A percentile compares a stretch with the other conserved stretches of the same genome.
phyloP scores from a whole-genome alignment of 1,139 yeast species.

The Candida labiduridarum region DNA sequence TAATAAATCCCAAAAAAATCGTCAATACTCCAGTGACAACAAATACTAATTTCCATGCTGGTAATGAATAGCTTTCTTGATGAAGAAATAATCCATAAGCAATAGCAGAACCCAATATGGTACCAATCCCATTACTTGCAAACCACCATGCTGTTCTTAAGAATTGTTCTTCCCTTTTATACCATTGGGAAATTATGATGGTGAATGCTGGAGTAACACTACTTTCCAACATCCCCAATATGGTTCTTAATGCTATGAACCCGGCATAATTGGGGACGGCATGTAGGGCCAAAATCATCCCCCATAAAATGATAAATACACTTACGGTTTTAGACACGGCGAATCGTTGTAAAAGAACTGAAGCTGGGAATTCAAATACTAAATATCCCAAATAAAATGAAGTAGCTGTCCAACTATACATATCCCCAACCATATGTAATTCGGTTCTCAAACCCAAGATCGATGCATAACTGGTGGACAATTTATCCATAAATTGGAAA shows the following conservation, averaged over 20 bases:
- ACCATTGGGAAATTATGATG: slow-evolving; percentile 44
- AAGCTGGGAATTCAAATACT: slow-evolving; percentile 49
- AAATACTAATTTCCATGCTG: slow-evolving; percentile 36
- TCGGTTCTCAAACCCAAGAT: slow-evolving; percentile 57
- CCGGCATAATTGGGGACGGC: slow-evolving; percentile 33
- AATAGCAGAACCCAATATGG: slow-evolving; percentile 27
- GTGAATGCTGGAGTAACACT: slow-evolving; percentile 59
- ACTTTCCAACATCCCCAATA: slow-evolving; percentile 58
- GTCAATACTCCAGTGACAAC: slow-evolving; percentile 35
- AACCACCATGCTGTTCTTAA: slow-evolving; percentile 32
- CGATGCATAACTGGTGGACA: slow-evolving; percentile 59
- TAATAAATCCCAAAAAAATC: slow-evolving; percentile 25
- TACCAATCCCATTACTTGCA: slow-evolving; percentile 34
- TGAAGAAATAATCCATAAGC: slow-evolving; percentile 24
- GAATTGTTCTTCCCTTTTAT: slow-evolving; percentile 25
- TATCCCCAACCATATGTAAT: slow-evolving; percentile 50
- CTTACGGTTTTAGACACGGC: slow-evolving; percentile 33
- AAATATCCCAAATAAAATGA: slow-evolving; percentile 58
- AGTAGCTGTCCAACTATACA: slow-evolving; percentile 60
- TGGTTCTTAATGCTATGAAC: slow-evolving; percentile 31
- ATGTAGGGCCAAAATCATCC: slow-evolving; percentile 29
- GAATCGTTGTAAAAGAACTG: slow-evolving; percentile 38
- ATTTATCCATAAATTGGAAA: slow-evolving; percentile 68
- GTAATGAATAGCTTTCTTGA: slow-evolving; percentile 21
- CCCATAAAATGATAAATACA: slow-evolving; percentile 31